Conservation (phyloP, 345 rosid genomes). For the Brassica nigra region DNA sequence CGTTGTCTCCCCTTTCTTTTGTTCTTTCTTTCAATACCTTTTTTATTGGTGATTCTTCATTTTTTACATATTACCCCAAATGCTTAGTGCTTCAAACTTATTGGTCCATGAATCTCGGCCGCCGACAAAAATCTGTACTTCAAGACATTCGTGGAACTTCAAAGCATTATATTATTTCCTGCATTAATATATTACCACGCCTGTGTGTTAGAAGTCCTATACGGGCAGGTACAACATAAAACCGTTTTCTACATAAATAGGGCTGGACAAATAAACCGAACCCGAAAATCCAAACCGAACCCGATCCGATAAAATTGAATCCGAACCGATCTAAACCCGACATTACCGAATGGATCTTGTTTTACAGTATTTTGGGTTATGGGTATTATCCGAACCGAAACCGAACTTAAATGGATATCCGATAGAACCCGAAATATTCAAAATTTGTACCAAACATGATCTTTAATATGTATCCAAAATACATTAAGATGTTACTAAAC, state of each 20-base stretch:
- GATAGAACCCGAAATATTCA: too few relatives aligned
- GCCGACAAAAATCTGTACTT: conserved; percentile 37
- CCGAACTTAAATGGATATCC: too few relatives aligned
- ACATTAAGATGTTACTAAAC: too few relatives aligned
- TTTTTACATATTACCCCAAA: not conserved
- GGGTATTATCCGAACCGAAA: too few relatives aligned
- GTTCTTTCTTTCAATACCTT: not conserved
- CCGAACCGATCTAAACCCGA: too few relatives aligned
- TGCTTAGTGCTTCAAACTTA: conserved; percentile 20
- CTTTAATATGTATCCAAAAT: too few relatives aligned
- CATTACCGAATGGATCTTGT: too few relatives aligned
- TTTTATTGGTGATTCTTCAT: not conserved
- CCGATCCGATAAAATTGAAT: too few relatives aligned
- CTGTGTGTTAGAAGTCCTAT: not conserved
- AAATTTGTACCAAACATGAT: too few relatives aligned
- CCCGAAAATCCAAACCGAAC: too few relatives aligned
- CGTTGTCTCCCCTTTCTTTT: conserved; percentile 30
- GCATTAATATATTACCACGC: not conserved
- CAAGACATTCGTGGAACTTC: conserved; percentile 35
- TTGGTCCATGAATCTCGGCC: conserved; percentile 31
- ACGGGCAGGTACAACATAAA: not conserved
- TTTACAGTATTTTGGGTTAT: too few relatives aligned
- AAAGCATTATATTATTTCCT: not conserved
- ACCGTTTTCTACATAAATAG: not conserved
- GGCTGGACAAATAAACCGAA: too few relatives aligned